Percentiles rank a stretch among this genome's conserved stretches.
Conservation (phyloP, 2,329 filamentous ascomycete genomes). For the Paecilomyces sp. region DNA sequence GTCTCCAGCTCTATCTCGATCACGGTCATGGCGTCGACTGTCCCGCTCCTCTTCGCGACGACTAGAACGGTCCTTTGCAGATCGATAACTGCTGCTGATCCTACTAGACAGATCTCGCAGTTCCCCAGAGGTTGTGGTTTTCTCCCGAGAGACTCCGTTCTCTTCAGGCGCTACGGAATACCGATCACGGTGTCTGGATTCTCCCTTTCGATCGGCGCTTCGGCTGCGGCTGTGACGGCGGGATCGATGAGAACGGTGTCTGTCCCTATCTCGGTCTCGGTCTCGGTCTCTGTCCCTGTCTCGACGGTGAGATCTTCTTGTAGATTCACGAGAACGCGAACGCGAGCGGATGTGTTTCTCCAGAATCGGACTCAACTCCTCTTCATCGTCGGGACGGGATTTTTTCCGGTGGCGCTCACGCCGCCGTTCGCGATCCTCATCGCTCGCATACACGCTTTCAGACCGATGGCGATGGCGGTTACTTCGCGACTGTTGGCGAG, state of each 20-base stretch:
- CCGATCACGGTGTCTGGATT: slow-evolving; percentile 32
- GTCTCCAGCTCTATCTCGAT: slow-evolving; percentile 19
- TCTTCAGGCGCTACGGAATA: slow-evolving; percentile 18
- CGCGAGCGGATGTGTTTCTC: slow-evolving; percentile 50
- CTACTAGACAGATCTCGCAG: slow-evolving; percentile 16
- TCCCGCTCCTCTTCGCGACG: slow-evolving; percentile 23
- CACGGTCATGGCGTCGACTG: slow-evolving; percentile 11
- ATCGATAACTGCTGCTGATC: slow-evolving; percentile 18
- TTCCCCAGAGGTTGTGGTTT: slow-evolving; percentile 13
- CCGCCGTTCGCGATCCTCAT: slow-evolving; percentile 25
- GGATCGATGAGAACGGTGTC: slow-evolving; percentile 41
- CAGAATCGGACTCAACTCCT: slow-evolving; percentile 29
- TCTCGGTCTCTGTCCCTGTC: slow-evolving; percentile 53
- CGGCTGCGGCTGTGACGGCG: slow-evolving; percentile 40
- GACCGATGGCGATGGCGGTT: slow-evolving; percentile 50
- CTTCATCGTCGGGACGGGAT: slow-evolving; percentile 35
- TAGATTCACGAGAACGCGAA: slow-evolving; percentile 56
- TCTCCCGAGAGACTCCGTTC: slow-evolving; percentile 14
- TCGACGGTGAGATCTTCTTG: slow-evolving; percentile 54
- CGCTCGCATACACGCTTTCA: slow-evolving; percentile 19
- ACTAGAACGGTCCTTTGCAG: slow-evolving; percentile 19
- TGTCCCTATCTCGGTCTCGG: slow-evolving; percentile 20
- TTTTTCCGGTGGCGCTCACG: slow-evolving; percentile 20
- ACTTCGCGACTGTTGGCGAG: slow-evolving; percentile 35
- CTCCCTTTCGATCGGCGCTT: slow-evolving; percentile 21